Base-by-base conservation (phyloP, 176 grass and related monocot species). In the Rhynchospora tenuis region DNA sequence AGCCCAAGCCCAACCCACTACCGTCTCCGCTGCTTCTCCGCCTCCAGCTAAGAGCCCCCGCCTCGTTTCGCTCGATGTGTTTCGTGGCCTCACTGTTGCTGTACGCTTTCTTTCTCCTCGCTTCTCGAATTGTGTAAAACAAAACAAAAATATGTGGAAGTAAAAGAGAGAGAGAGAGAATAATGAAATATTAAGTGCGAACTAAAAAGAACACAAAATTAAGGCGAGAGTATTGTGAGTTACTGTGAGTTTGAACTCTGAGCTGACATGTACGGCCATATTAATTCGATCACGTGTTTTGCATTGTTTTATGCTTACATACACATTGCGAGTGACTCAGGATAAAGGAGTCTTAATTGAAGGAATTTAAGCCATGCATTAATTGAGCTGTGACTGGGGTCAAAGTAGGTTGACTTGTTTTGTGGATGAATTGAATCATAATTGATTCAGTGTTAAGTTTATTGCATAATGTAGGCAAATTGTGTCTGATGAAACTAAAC, bases 51-150 rank as follows among this genome's bases (percentile, higher is more conserved):
- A 95, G 86, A 83, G 42, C 86, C 60, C 89, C 6, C 86, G 95
- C 38, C 85, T 98, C 64, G 90, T 78, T 57, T 93, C 95, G 12
- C 90, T 95, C 79, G 92, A 98, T 33, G 92, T 98, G 13, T 98
- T 98, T 90, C 95, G 95, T 69, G 95, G 92, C 68, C 86, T 98
- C 78, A 98, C 90, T 60, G 90, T 94, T 72, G 86, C 92, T 80
- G 95, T 98, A 70, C 69, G 84, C 48, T 72, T 1, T 12, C 23
- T 28, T 58, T 43, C 28, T 67, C 54, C 28, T 67, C 12, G 15
- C 13, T 56, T 74, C 5, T 22, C n/a, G 54, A 17, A n/a, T 56
- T 50, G 26, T 67, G 28, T 2, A 42, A 67, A 38, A 2, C 3
- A 38, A 38, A 38, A 38, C 3, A 33, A 33, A 33, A 33, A 33